phyloP scores from a whole-genome alignment of 31 red algal species.

The Endocladia muricata region DNA sequence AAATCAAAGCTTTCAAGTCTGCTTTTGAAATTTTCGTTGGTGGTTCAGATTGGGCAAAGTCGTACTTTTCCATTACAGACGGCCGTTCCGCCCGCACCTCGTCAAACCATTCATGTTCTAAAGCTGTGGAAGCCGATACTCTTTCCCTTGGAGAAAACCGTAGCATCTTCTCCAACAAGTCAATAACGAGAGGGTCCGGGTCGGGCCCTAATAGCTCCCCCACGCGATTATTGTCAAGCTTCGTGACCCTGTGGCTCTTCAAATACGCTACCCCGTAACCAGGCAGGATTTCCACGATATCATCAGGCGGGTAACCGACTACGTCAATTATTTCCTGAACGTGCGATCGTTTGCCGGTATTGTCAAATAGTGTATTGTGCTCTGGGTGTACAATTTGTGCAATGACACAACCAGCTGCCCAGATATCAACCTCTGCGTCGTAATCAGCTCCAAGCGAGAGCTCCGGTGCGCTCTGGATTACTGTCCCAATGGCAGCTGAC shows the following conservation, averaged over 20 bases:
- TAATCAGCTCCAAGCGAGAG: conserved; percentile 76
- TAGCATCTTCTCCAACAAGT: conserved; percentile 69
- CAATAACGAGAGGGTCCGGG: conserved; percentile 38
- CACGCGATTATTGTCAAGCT: conserved; percentile 19
- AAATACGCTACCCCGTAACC: conserved; percentile 26
- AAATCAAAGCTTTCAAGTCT: conserved; percentile 54
- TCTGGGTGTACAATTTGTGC: conserved; percentile 69
- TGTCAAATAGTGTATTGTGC: conserved; percentile 73
- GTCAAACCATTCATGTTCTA: conserved; percentile 75
- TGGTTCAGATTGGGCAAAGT: conserved; percentile 51
- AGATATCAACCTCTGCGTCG: conserved; percentile 94
- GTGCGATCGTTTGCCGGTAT: conserved; percentile 62
- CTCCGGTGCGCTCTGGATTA: conserved; percentile 94
- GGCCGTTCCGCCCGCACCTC: conserved; percentile 28
- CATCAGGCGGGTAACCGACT: conserved; percentile 61
- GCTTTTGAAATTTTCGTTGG: conserved; percentile 50
- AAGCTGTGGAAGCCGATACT: conserved; percentile 43
- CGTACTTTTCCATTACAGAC: background rate
- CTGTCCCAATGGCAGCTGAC: conserved; percentile 70
- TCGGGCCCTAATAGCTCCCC: conserved; percentile 11
- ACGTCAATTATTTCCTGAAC: conserved; percentile 76
- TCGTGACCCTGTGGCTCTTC: background rate
- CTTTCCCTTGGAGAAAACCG: conserved; percentile 61
- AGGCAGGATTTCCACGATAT: conserved; percentile 22
- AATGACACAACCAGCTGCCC: conserved; percentile 95